Base-by-base conservation (phyloP, 306 rosid genomes). In the Citrullus amarus region DNA sequence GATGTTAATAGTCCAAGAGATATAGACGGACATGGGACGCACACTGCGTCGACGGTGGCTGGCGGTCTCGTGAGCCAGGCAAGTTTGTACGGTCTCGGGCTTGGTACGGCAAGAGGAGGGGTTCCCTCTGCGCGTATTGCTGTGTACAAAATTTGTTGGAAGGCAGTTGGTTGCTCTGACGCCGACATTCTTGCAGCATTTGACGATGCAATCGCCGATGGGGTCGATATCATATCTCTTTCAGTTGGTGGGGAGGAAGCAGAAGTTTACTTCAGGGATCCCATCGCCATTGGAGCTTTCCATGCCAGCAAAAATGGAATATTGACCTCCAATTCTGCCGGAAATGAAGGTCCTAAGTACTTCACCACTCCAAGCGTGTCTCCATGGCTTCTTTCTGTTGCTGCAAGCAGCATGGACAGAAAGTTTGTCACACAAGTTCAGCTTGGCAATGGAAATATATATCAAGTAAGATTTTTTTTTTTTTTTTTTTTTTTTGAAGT, bases 321-420 rank as follows among this genome's bases (percentile, higher is more conserved):
- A 39, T 51, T 86, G 17, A 86, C 91, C 0, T 84, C 90, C 1
- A 50, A 9, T 6, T 63, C 88, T 0, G 89, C 84, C 0, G 86
- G 86, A 15, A 89, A 91, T 38, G 0, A 0, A 0, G 90, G 96
- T 20, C 90, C 93, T 2, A 0, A 2, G 0, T 61, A 12, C 55
- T 43, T 34, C 25, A 80, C 84, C 9, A n/a, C 38, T 5, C 0
- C 72, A 0, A 86, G 54, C 9, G 5, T 30, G 34, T 57, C 86
- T 1, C 93, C 90, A 0, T 90, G 93, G 93, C 3, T 17, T 2
- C 88, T 88, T 18, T 83, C 91, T 2, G 89, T 86, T 20, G 93
- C 86, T 60, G 90, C 91, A 6, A 82, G 80, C 79, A 58, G 87
- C n/a, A 81, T 74, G 48, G 89, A 77, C 6, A 73, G 89, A 57